Conservation (phyloP, 2,329 filamentous ascomycete genomes). For the Calonectria montana region DNA sequence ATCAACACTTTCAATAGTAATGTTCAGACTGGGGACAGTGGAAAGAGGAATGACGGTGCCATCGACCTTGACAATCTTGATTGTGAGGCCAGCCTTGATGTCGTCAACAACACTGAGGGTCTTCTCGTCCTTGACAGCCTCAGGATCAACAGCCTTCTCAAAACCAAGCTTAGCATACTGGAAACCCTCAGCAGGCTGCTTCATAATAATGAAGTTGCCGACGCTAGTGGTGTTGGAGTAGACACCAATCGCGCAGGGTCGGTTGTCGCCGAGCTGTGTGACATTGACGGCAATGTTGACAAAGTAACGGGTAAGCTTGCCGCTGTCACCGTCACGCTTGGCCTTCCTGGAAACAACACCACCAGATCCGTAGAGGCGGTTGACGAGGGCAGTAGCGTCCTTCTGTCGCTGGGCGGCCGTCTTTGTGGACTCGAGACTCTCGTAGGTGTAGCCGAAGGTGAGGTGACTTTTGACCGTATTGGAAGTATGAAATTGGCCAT, state of each 20-base stretch:
- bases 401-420: slow-evolving; percentile 42
- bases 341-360: neutral
- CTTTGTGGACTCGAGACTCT: slow-evolving; percentile 53
- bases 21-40: slow-evolving; percentile 47
- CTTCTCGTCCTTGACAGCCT: slow-evolving; percentile 57
- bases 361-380: slow-evolving; percentile 45
- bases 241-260: slow-evolving; percentile 50
- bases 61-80: slow-evolving; percentile 50
- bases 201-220: slow-evolving; percentile 52
- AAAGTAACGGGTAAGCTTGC: slow-evolving; percentile 48
- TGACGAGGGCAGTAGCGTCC: slow-evolving; percentile 49
- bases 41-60: slow-evolving; percentile 41
- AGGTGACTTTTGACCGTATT: slow-evolving; percentile 46
- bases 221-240: slow-evolving; percentile 47
- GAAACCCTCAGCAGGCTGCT: slow-evolving; percentile 46
- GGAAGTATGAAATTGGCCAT: slow-evolving; percentile 56
- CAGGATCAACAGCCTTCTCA: slow-evolving; percentile 72
- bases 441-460: slow-evolving; percentile 53
- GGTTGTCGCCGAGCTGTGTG: slow-evolving; percentile 43
- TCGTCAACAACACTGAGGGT: slow-evolving; percentile 36
- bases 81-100: slow-evolving; percentile 42
- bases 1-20: slow-evolving; percentile 49
- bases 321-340: slow-evolving; percentile 27
- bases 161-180: slow-evolving; percentile 52
- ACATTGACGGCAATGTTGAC: slow-evolving; percentile 48